Conservation (phyloP, 2,329 filamentous ascomycete genomes). For the Botrytis fragariae region DNA sequence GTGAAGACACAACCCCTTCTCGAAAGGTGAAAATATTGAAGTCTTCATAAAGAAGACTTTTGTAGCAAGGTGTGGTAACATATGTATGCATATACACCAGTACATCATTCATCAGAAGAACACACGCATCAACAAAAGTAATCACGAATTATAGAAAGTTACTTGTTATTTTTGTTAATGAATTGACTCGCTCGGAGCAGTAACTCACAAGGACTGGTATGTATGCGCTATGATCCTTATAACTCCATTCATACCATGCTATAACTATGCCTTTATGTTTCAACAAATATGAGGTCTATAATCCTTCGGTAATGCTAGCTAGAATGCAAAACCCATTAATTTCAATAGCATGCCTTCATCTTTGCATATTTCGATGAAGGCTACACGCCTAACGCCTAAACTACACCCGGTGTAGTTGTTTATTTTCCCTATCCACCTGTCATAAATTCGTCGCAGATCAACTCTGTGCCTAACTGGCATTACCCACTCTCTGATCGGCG, state of each 20-base stretch:
- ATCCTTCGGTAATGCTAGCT: constrained; percentile 9
- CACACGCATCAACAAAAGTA: not conserved
- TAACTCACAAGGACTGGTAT: constrained; percentile 8
- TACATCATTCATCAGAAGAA: not conserved
- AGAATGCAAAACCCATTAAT: not conserved
- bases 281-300: constrained; percentile 9
- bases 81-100: not conserved
- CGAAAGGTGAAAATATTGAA: not conserved
- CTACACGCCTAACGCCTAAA: constrained; percentile 12
- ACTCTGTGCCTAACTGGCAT: constrained; percentile 22
- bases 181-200: not conserved
- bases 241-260: constrained; percentile 3
- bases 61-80: not conserved
- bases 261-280: constrained; percentile 14
- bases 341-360: constrained; percentile 12
- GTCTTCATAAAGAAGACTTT: not conserved
- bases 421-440: constrained; percentile 19
- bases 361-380: not conserved
- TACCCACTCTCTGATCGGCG: constrained; percentile 28
- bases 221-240: not conserved
- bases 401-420: constrained; percentile 15
- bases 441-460: constrained; percentile 31
- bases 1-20: not conserved
- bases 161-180: not conserved
- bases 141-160: not conserved